Evolutionary conservation across 73 alveolate species (phyloP), one percentile per base, ranked within the genome.

Genomic region (Stentor roeselii): DNA sequence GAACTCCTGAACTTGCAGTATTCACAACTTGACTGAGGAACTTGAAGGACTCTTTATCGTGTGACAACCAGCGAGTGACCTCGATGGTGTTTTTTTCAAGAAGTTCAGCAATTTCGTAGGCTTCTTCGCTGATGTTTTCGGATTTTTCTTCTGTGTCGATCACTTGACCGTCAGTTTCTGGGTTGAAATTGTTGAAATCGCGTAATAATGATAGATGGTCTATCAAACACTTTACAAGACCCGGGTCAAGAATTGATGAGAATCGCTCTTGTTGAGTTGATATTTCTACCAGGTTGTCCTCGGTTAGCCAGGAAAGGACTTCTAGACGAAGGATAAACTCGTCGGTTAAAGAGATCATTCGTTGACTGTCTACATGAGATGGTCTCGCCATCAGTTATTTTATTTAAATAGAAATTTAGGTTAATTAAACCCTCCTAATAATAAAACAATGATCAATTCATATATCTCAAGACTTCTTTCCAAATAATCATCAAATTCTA

Each of bases 311-410:
- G 41, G 80, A n/a, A 1, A 67, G 41, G 37, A 67, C 37, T 2
- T 2, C 37, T 21, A 67, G 41, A 15, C 37, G 21, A 15, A 27
- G 80, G 80, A 27, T 67, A 15, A 67, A 11, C 41, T 67, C 80
- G 1, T 67, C 80, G 11, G 34, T 36, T 32, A 67, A 32, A 67
- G 80, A 67, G 14, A 67, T 2, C 34, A 67, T 67, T n/a, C 80
- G n/a, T 67, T 67, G 80, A 34, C 80, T 67, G 80, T 67, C 80
- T 67, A 67, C 80, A 67, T 67, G 80, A 34, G 80, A 21, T 30
- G 80, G 80, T 32, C 80, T 67, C 41, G 80, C 41, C 80, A 67
- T 67, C 42, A 34, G n/a, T 21, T 21, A 21, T 67, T 21, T 40
- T 34, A 14, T 67, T 21, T 67, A 30, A 30, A 67, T 67, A 27